A percentile compares a stretch with the other conserved stretches of the same genome.
phyloP scores from a whole-genome alignment of 2,329 filamentous ascomycete genomes.

The Coleophoma eucalyptorum region DNA sequence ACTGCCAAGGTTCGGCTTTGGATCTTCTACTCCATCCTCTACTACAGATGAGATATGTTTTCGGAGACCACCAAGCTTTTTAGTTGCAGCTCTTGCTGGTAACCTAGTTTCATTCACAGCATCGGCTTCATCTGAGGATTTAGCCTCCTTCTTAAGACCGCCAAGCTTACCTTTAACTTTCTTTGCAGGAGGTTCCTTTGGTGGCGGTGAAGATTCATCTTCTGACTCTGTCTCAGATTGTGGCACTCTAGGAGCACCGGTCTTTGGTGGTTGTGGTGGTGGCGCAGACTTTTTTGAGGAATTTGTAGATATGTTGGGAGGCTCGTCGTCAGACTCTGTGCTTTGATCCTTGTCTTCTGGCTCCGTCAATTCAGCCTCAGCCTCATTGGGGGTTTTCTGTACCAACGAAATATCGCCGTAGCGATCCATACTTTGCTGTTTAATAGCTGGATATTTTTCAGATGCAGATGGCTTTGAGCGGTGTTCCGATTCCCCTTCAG shows the following conservation, averaged over 20 bases:
- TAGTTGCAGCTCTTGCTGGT: conserved; percentile 8
- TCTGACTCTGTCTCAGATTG: conserved; percentile 15
- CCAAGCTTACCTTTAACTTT: conserved; percentile 3
- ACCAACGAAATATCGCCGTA: no score
- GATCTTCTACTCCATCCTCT: not conserved
- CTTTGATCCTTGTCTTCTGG: not conserved
- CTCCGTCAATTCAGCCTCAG: no score
- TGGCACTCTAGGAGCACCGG: not conserved
- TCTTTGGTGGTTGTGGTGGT: conserved; percentile 5
- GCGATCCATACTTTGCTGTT: no score
- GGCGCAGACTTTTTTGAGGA: conserved; percentile 2
- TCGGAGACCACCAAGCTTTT: conserved; percentile 19
- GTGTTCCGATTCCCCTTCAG: not conserved
- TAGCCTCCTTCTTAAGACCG: conserved; percentile 2
- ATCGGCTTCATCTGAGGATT: not conserved
- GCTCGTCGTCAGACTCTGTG: conserved; percentile 2
- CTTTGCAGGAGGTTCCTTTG: conserved; percentile 4
- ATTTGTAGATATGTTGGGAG: not conserved
- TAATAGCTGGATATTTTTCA: no score
- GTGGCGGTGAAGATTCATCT: conserved; percentile 3
- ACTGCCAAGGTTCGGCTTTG: not conserved
- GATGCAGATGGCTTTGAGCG: conserved; percentile 2
- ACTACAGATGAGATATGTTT: not conserved
- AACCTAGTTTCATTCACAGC: not conserved
- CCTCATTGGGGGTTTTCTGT: no score